A percentile compares a stretch with the other conserved stretches of the same genome.
phyloP scores from a whole-genome alignment of 768 basidiomycete genomes.

The Paxillus ammoniavirescens region DNA sequence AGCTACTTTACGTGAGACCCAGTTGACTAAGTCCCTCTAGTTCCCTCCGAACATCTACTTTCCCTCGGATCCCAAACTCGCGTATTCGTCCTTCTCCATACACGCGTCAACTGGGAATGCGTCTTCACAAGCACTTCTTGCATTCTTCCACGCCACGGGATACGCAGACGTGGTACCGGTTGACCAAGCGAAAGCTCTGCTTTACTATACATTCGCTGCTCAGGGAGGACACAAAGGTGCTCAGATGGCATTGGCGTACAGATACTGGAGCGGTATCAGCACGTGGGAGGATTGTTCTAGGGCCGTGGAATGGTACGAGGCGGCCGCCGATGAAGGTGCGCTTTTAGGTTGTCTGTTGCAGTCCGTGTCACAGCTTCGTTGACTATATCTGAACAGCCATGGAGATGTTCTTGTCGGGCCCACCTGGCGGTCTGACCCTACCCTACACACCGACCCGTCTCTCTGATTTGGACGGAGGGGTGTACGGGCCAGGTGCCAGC shows the following conservation, averaged over 20 bases:
- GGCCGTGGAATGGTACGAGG: constrained; percentile 87
- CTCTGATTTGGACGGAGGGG: constrained; percentile 88
- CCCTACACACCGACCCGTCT: constrained; percentile 78
- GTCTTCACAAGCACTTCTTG: constrained; percentile 81
- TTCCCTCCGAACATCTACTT: constrained; percentile 75
- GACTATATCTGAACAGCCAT: constrained; percentile 53
- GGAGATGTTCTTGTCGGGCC: constrained; percentile 75
- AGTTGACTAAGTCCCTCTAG: constrained; percentile 33
- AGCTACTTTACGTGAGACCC: not conserved
- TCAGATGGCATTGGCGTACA: constrained; percentile 90
- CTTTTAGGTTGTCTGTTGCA: constrained; percentile 22
- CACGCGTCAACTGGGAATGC: constrained; percentile 83
- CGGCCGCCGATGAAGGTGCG: constrained; percentile 81
- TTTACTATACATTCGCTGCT: constrained; percentile 94
- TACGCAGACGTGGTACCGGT: constrained; percentile 62
- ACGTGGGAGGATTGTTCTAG: constrained; percentile 81
- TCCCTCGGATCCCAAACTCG: constrained; percentile 54
- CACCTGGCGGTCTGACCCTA: constrained; percentile 86
- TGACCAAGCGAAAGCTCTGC: constrained; percentile 78
- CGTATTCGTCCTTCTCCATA: constrained; percentile 58
- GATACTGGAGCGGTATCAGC: constrained; percentile 95
- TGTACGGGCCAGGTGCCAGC: constrained; percentile 94
- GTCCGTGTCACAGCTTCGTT: not conserved
- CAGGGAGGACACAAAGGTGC: constrained; percentile 84
- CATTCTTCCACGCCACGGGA: constrained; percentile 88